Conservation (phyloP, 2,329 filamentous ascomycete genomes). For the Cercospora beticola region DNA sequence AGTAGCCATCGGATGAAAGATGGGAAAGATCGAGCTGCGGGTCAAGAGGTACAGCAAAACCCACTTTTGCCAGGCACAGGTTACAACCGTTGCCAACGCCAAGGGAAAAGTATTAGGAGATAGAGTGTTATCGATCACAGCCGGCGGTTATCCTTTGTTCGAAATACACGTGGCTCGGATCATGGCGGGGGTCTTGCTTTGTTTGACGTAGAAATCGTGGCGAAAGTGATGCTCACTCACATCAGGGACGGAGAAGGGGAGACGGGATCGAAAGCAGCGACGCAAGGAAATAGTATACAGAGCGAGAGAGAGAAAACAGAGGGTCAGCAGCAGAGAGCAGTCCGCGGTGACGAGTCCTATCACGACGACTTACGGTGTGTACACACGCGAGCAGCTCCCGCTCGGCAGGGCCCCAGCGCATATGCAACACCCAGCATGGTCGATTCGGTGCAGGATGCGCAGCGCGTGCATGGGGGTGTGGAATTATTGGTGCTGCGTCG, state of each 20-base stretch:
- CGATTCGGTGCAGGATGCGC: conserved; percentile 15
- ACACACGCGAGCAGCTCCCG: conserved; percentile 22
- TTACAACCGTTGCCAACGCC: conserved; percentile 5
- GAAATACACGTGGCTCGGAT: conserved; percentile 17
- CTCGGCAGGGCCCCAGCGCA: conserved; percentile 16
- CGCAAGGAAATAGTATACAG: not conserved
- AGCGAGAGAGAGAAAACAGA: not conserved
- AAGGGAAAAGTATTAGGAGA: not conserved
- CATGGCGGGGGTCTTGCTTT: conserved; percentile 3
- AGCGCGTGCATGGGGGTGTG: conserved; percentile 11
- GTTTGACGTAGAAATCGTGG: not conserved
- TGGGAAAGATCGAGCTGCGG: not conserved
- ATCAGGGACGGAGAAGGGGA: conserved; percentile 1
- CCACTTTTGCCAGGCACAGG: not conserved
- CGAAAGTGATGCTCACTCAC: not conserved
- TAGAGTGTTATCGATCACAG: not conserved
- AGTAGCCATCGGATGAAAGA: conserved; percentile 33
- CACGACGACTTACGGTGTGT: conserved; percentile 26
- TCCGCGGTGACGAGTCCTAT: conserved; percentile 13
- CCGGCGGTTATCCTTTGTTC: conserved; percentile 9
- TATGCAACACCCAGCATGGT: conserved; percentile 16
- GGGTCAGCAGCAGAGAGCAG: not conserved
- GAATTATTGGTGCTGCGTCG: conserved; percentile 27
- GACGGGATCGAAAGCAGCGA: not conserved
- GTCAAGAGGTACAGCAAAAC: not conserved